phyloP scores from a whole-genome alignment of 1,139 yeast genomes.

The Debaryomycetaceae sp. region DNA sequence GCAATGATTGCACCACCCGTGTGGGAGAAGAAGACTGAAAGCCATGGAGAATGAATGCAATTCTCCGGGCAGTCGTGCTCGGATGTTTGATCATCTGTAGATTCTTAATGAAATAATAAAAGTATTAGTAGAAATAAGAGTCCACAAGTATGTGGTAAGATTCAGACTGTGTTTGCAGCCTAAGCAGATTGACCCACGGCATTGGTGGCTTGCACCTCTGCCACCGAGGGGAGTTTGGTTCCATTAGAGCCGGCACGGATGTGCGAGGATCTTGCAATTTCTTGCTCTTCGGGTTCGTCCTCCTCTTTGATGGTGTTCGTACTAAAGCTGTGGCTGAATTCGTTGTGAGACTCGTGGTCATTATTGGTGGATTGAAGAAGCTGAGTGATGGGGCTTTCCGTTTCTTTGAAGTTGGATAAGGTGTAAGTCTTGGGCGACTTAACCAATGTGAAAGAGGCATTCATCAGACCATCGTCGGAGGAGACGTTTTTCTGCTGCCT shows the following conservation, averaged over 20 bases:
- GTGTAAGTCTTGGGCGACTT: slow-evolving; percentile 46
- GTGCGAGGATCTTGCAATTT: slow-evolving; percentile 5
- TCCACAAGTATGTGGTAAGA: too few species aligned
- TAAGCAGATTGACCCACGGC: not conserved
- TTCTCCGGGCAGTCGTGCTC: not conserved
- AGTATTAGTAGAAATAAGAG: too few species aligned
- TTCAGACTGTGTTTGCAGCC: too few species aligned
- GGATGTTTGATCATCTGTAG: not conserved
- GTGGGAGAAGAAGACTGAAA: not conserved
- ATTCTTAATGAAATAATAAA: too few species aligned
- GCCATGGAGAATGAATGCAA: not conserved
- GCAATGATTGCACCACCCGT: not conserved
- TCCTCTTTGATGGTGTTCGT: slow-evolving; percentile 41
- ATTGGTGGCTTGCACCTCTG: not conserved
- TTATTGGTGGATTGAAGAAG: slow-evolving; percentile 22
- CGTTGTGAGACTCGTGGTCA: slow-evolving; percentile 11
- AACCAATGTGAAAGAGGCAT: slow-evolving; percentile 25
- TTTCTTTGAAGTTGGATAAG: slow-evolving; percentile 35
- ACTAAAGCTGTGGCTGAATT: slow-evolving; percentile 25
- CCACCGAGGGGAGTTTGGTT: not conserved
- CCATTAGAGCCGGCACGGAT: not conserved
- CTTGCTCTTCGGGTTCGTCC: slow-evolving; percentile 37
- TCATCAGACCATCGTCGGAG: slow-evolving; percentile 1
- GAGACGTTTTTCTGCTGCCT: not conserved
- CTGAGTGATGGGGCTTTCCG: slow-evolving; percentile 39